Base-by-base conservation (phyloP, 2,329 filamentous ascomycete genomes). In the Nakataea oryzae region DNA sequence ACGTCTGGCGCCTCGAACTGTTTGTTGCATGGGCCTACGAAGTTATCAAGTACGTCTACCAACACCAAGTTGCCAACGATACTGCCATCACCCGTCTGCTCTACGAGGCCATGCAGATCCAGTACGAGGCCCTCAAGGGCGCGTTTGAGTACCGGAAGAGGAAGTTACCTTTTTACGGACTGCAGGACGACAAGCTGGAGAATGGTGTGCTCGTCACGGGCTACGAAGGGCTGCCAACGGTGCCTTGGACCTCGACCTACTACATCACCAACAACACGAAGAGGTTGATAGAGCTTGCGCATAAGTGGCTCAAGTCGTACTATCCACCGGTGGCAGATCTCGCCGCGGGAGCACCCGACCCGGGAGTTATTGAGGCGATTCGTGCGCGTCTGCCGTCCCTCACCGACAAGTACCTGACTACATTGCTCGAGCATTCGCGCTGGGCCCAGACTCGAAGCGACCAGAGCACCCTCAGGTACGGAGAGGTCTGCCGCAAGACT, bases 191-290 rank as follows among this genome's bases (percentile, higher is more conserved):
- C 65, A 76, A 83, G 60, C 73, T 95, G 34, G 79, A 85, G 59
- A 78, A 87, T 66, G 87, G 88, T 8, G 82, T 91, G 28, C 74
- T 90, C 12, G 75, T 77, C 2, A 76, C 81, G 21, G 83, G 84
- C 57, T 93, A 91, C 69, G 81, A 86, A 26, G 84, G 81, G 13
- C 79, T 97, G 11, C 84, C 88, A 0, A 24, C 14, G 50, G 86
- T 90, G 64, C 89, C 93, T 57, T 99, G 95, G 95, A 97, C 93
- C 0, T 92, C 90, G 21, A 85, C 83, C 66, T 74, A 77, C 56
- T 84, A 80, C 65, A 77, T 86, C 62, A 81, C 85, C 60, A 86
- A 86, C 70, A 87, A 86, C 64, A 69, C 80, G 14, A 83, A 84
- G 69, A 83, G 84, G 24, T 78, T 87, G 21, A 76, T 84, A 28